Percentiles rank a stretch among this genome's conserved stretches.
Evolutionary conservation across 805 yeast genomes (phyloP).

Genomic region (Saturnispora dispora): DNA sequence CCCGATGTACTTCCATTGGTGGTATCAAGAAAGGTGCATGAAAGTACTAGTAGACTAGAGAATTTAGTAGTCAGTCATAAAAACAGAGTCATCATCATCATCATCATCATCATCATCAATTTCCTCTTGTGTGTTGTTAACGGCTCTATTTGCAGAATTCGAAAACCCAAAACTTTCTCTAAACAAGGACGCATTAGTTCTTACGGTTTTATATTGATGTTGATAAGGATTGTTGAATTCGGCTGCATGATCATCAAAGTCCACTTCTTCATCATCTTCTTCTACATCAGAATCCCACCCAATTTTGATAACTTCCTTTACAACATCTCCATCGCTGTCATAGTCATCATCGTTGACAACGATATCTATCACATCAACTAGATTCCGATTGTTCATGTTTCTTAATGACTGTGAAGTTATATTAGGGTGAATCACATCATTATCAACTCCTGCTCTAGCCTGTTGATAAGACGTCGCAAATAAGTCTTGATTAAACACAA

Average conservation of each 20-base stretch:
- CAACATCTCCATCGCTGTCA: slow-evolving; percentile 7
- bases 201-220: background rate
- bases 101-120: slow-evolving; percentile 1
- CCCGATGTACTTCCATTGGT: background rate
- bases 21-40: background rate
- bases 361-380: slow-evolving; percentile 8
- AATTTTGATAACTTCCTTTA: slow-evolving; percentile 4
- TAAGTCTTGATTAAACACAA: slow-evolving; percentile 66
- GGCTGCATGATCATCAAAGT: background rate
- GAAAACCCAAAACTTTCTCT: background rate
- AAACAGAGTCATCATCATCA: background rate
- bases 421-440: slow-evolving; percentile 10
- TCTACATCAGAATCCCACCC: slow-evolving; percentile 4
- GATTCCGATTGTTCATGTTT: background rate
- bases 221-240: background rate
- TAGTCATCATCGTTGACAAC: slow-evolving; percentile 3
- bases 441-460: slow-evolving; percentile 28
- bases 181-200: background rate
- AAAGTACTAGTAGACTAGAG: background rate
- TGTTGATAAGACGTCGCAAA: slow-evolving; percentile 69
- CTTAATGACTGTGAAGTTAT: background rate
- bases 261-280: slow-evolving; percentile 9
- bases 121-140: background rate
- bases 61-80: background rate
- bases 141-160: background rate